Base-by-base conservation (phyloP, 495 filamentous ascomycete species). In the Usnea hakonensis region DNA sequence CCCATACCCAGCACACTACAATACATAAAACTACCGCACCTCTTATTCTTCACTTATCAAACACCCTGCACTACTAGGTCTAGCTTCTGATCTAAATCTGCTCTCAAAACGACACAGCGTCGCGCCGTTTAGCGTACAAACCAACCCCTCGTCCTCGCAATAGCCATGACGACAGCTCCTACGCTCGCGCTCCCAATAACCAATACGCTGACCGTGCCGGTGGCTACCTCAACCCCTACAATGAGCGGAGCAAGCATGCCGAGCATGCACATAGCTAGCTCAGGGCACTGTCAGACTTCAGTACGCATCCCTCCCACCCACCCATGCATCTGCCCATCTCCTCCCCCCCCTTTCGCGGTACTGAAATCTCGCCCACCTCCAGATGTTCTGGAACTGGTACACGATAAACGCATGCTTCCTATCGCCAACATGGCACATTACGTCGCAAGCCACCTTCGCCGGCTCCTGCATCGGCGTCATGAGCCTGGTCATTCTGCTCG, bases 301-400 rank as follows among this genome's bases (percentile, higher is more conserved):
- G 44, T 48, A 28, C 44, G 21, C 6, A 28, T 28, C n/a, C 2
- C 9, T 23, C 10, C 9, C 35, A 19, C 38, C 19, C 38, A 19
- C 19, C 14, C 19, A 41, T 17, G 14, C 7, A 41, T 3, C 38
- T 41, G n/a, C n/a, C n/a, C n/a, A n/a, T n/a, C n/a, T n/a, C n/a
- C n/a, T n/a, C n/a, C n/a, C n/a, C n/a, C n/a, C n/a, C n/a, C n/a
- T n/a, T n/a, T n/a, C n/a, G n/a, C n/a, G n/a, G n/a, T n/a, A n/a
- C n/a, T n/a, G n/a, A n/a, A n/a, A n/a, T n/a, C 19, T 17, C 44
- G 9, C 21, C 26, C 21, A 13, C 3, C 17, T 0, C 23, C 17
- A 55, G 59, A 91, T 90, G 87, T 72, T 89, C 3, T 90, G 87
- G 87, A 90, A 91, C 67, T 90, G 87, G 87, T 74, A 86, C 63